phyloP scores from a whole-genome alignment of 2,329 filamentous ascomycete genomes.

The Cadophora luteo-olivacea region DNA sequence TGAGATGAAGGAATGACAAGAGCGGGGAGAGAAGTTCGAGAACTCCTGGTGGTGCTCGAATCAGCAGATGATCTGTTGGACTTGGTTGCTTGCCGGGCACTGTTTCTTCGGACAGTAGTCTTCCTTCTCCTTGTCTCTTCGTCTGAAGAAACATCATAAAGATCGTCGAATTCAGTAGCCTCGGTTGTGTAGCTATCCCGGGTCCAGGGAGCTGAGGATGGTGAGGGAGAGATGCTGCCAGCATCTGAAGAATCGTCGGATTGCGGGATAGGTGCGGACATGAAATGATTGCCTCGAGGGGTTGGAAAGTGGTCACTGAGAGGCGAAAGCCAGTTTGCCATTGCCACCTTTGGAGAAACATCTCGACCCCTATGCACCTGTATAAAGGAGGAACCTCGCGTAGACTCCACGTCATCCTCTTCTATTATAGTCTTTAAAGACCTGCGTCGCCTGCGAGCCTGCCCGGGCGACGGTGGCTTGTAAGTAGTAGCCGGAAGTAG shows the following conservation, averaged over 20 bases:
- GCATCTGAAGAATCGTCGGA: slow-evolving; percentile 58
- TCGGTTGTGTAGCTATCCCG: slow-evolving; percentile 67
- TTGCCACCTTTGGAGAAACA: slow-evolving; percentile 45
- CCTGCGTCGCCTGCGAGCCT: slow-evolving; percentile 56
- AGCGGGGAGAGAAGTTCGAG: slow-evolving; percentile 50
- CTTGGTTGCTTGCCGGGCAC: slow-evolving; percentile 43
- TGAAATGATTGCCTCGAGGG: slow-evolving; percentile 70
- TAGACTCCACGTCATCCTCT: slow-evolving; percentile 56
- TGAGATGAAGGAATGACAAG: slow-evolving; percentile 54
- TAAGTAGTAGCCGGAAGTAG: slow-evolving; percentile 57
- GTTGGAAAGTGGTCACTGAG: slow-evolving; percentile 70
- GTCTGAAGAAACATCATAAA: slow-evolving; percentile 82
- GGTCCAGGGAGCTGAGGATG: slow-evolving; percentile 66
- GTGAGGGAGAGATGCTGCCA: slow-evolving; percentile 60
- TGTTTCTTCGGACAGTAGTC: slow-evolving; percentile 43
- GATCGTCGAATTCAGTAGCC: slow-evolving; percentile 79
- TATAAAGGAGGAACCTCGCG: slow-evolving; percentile 39
- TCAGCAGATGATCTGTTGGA: slow-evolving; percentile 40
- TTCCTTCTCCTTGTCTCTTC: slow-evolving; percentile 65
- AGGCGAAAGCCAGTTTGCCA: slow-evolving; percentile 48
- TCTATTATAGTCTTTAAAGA: slow-evolving; percentile 71
- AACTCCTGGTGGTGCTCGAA: slow-evolving; percentile 36
- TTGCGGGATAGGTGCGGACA: slow-evolving; percentile 66
- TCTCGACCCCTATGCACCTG: slow-evolving; percentile 44
- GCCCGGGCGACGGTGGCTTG: slow-evolving; percentile 57